These are phyloP conservation scores for Drechslerella stenobrocha DNA, from an alignment of 2,329 filamentous ascomycete genomes.

Conservation along the genomic window DNA sequence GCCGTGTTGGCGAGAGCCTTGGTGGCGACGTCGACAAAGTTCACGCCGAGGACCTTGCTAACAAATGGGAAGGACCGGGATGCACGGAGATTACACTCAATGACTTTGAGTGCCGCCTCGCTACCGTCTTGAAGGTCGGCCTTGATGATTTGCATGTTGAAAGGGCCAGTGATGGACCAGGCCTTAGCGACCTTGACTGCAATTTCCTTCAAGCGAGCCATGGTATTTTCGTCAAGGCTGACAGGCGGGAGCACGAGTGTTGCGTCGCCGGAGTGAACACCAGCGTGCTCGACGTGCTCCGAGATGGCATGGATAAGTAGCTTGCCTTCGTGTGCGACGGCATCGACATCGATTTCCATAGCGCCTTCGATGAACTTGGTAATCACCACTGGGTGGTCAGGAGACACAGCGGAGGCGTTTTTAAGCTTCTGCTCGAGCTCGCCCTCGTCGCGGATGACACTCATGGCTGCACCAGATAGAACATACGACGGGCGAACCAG, in stretches of 20 bases:
- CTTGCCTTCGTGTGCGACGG: constrained; percentile 81
- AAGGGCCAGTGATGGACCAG: constrained; percentile 95
- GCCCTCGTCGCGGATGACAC: constrained; percentile 82
- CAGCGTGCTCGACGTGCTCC: constrained; percentile 95
- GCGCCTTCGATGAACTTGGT: constrained; percentile 98
- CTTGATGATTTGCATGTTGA: constrained; percentile 99
- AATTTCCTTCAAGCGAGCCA: constrained; percentile 91
- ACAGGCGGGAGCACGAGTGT: constrained; percentile 88
- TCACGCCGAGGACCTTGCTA: constrained; percentile 91
- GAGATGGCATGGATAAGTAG: constrained; percentile 88
- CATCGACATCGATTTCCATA: constrained; percentile 94
- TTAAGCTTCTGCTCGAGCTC: constrained; percentile 94
- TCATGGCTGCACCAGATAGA: constrained; percentile 97
- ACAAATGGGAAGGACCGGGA: constrained; percentile 98
- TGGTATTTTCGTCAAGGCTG: constrained; percentile 73
- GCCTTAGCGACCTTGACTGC: constrained; percentile 94
- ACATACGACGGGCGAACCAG: constrained; percentile 94
- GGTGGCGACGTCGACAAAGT: constrained; percentile 95
- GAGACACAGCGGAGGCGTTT: constrained; percentile 85
- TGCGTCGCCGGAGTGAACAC: constrained; percentile 96
- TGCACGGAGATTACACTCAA: constrained; percentile 96
- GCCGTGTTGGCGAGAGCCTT: constrained; percentile 84
- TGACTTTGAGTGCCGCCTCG: constrained; percentile 82
- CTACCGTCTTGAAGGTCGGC: constrained; percentile 74
- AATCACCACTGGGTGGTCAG: constrained; percentile 96